Evolutionary conservation across 78 protist genomes (phyloP).

Genomic region (Guillardia theta): DNA sequence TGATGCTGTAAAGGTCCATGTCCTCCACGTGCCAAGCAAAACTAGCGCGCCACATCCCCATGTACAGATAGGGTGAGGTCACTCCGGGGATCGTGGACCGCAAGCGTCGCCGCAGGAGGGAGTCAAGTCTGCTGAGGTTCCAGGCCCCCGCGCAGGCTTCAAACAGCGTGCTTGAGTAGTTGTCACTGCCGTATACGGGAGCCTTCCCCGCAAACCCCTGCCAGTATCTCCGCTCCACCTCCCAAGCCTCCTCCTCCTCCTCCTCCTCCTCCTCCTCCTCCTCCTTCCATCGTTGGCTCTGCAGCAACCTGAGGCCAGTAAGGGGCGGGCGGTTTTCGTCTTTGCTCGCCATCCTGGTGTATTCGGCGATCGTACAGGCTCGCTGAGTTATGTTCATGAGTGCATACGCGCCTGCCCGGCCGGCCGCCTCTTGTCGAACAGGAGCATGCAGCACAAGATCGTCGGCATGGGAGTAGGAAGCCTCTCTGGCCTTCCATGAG

Average conservation of each 20-base stretch:
- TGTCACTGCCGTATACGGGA: constrained; percentile 26
- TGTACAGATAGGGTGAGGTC: constrained; percentile 11
- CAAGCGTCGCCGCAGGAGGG: background rate
- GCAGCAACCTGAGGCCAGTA: background rate
- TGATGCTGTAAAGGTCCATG: constrained; percentile 30
- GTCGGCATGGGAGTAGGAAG: background rate
- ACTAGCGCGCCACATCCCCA: constrained; percentile 37
- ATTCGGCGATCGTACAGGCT: background rate
- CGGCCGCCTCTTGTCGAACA: background rate
- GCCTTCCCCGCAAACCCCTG: constrained; percentile 34
- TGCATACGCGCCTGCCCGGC: background rate
- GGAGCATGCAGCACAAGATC: background rate
- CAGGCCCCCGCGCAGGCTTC: constrained; percentile 23
- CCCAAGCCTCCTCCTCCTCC: background rate
- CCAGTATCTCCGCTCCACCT: constrained; percentile 23
- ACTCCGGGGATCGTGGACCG: background rate
- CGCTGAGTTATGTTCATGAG: background rate
- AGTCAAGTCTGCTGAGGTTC: background rate
- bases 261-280: background rate
- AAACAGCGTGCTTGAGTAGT: background rate
- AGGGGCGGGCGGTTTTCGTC: background rate
- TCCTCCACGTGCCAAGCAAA: constrained; percentile 41
- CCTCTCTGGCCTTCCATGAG: background rate
- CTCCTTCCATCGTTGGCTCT: background rate
- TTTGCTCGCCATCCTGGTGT: background rate